These are phyloP conservation scores for Geranium rotundifolium DNA, from an alignment of 345 rosid species.

Conservation along the genomic window DNA sequence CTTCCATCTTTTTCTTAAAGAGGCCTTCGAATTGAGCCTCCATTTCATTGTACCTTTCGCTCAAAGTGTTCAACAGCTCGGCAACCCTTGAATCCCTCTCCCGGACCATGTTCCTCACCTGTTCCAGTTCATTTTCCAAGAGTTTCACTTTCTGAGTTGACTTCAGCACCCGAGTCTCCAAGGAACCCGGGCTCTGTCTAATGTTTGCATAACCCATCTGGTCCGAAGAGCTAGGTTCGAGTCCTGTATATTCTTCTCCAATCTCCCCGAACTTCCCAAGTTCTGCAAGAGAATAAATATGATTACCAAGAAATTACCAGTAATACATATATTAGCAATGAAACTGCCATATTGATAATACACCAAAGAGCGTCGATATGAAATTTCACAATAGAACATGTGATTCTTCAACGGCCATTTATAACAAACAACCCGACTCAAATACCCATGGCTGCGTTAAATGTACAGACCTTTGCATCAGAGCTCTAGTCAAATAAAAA, in stretches of 20 bases:
- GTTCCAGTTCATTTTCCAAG: conserved; percentile 40
- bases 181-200: conserved; percentile 16
- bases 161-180: conserved; percentile 33
- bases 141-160: conserved; percentile 36
- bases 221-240: conserved; percentile 11
- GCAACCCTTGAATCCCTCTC: conserved; percentile 40
- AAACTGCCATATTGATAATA: no score
- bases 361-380: no score
- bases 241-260: conserved; percentile 33
- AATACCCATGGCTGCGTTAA: no score
- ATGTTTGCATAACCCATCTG: conserved; percentile 22
- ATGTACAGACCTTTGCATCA: no score
- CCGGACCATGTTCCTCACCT: conserved; percentile 28
- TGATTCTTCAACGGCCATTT: no score
- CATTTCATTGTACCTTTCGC: conserved; percentile 15
- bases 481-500: no score
- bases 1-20: conserved; percentile 63
- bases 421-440: no score
- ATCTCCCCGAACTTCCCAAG: conserved; percentile 42
- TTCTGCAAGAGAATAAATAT: conserved; percentile 22
- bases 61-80: conserved; percentile 34
- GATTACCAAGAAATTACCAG: no score
- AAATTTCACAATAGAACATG: no score
- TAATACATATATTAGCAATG: no score
- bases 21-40: conserved; percentile 45